Conservation (phyloP, 2,329 filamentous ascomycete species). For the Cryphonectria radicalis region DNA sequence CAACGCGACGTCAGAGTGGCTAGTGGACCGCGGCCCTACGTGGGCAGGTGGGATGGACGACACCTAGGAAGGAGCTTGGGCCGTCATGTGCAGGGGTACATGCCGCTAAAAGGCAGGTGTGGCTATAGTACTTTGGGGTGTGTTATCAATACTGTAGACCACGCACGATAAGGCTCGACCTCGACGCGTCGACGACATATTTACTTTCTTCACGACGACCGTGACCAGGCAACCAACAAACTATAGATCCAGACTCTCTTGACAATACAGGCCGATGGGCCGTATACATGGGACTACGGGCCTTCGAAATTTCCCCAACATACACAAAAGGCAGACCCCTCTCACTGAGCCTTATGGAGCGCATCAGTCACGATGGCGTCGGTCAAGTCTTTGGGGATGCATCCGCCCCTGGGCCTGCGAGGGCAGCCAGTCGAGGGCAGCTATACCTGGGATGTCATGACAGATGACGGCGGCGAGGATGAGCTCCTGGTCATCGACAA, state of each 20-base stretch:
- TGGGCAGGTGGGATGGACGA: neutral
- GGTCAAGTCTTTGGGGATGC: slow-evolving; percentile 87
- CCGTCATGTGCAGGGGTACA: neutral
- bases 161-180: neutral
- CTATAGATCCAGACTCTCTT: neutral
- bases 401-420: slow-evolving; percentile 63
- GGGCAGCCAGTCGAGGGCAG: slow-evolving; percentile 20
- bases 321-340: neutral
- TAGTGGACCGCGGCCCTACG: slow-evolving; percentile 4
- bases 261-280: neutral
- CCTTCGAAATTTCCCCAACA: neutral
- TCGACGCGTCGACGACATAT: slow-evolving; percentile 18
- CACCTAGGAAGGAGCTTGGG: slow-evolving; percentile 2
- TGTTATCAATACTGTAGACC: slow-evolving; percentile 6
- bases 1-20: slow-evolving; percentile 27
- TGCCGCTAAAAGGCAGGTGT: neutral
- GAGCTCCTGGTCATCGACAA: slow-evolving; percentile 77
- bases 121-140: neutral
- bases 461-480: slow-evolving; percentile 62
- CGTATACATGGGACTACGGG: neutral
- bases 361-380: slow-evolving; percentile 71
- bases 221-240: neutral
- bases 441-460: slow-evolving; percentile 75
- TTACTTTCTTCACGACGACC: neutral
- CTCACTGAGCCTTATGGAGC: slow-evolving; percentile 32